These are phyloP conservation scores for Nigrospora oryzae DNA, from an alignment of 2,329 filamentous ascomycete genomes.

Conservation along the genomic window DNA sequence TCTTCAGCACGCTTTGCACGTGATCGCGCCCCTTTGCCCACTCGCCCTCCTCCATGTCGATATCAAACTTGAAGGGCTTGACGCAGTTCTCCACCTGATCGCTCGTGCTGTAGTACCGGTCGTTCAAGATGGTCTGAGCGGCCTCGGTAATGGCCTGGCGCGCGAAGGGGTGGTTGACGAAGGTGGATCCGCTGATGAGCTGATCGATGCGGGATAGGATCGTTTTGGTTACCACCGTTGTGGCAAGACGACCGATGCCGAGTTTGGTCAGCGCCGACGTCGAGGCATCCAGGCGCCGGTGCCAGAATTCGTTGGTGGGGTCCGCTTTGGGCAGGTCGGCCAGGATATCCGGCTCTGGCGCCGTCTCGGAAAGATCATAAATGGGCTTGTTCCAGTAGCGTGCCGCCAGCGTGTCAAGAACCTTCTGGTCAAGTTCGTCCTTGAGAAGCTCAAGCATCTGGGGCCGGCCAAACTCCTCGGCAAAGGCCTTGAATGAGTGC, in stretches of 20 bases:
- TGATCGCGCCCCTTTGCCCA: constrained; percentile 84
- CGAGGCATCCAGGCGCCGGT: constrained; percentile 86
- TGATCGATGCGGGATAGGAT: constrained; percentile 77
- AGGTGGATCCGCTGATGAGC: constrained; percentile 73
- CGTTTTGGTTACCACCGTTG: constrained; percentile 81
- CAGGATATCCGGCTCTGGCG: constrained; percentile 63
- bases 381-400: constrained; percentile 97
- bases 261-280: constrained; percentile 86
- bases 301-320: constrained; percentile 82
- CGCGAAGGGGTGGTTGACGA: constrained; percentile 84
- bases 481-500: constrained; percentile 92
- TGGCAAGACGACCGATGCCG: constrained; percentile 86
- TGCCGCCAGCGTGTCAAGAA: constrained; percentile 85
- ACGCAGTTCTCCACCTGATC: constrained; percentile 99
- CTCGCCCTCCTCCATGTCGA: constrained; percentile 86
- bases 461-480: constrained; percentile 78
- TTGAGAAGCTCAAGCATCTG: constrained; percentile 89
- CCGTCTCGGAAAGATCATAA: constrained; percentile 62
- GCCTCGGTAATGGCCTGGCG: constrained; percentile 89
- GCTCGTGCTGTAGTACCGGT: constrained; percentile 92
- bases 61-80: constrained; percentile 97
- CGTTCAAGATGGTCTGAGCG: constrained; percentile 80
- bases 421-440: constrained; percentile 85
- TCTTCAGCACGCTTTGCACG: constrained; percentile 70
- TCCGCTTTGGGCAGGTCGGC: constrained; percentile 77